A percentile compares a stretch with the other conserved stretches of the same genome.
phyloP scores from a whole-genome alignment of 257 asterid species.

The Nyctanthes arbortristis region DNA sequence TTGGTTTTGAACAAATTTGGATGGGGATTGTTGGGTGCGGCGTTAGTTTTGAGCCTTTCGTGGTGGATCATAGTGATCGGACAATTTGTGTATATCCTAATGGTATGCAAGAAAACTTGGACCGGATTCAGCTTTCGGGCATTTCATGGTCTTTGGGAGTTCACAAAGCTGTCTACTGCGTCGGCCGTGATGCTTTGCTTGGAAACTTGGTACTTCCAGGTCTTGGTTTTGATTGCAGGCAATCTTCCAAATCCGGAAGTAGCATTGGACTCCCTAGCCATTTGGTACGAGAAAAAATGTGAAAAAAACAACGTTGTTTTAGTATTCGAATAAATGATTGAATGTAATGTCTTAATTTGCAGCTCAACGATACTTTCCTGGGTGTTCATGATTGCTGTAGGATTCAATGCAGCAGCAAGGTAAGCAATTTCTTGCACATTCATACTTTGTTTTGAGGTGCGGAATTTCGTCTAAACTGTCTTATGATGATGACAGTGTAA shows the following conservation, averaged over 20 bases:
- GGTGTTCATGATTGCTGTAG: conserved; percentile 33
- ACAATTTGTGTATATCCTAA: conserved; percentile 29
- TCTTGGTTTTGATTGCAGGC: conserved; percentile 36
- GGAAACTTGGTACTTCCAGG: conserved; percentile 37
- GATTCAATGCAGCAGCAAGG: conserved; percentile 49
- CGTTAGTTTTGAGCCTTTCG: conserved; percentile 29
- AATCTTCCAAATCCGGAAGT: conserved; percentile 35
- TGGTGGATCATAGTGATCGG: conserved; percentile 30
- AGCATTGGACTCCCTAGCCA: conserved; percentile 32
- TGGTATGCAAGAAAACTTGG: conserved; percentile 32
- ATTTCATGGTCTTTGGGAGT: conserved; percentile 36
- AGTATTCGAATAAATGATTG: too few species aligned
- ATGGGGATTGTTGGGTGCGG: conserved; percentile 37
- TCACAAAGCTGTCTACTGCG: conserved; percentile 32
- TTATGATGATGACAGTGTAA: too few species aligned
- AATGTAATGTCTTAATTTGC: too few species aligned
- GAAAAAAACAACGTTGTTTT: background rate
- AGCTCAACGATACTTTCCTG: conserved; percentile 32
- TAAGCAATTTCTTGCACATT: too few species aligned
- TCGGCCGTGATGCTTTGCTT: conserved; percentile 46
- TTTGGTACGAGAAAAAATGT: conserved; percentile 35
- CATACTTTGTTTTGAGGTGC: too few species aligned
- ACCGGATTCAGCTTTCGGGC: conserved; percentile 30
- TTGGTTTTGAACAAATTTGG: conserved; percentile 14
- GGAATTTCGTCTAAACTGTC: too few species aligned